Conservation (phyloP, 2,329 filamentous ascomycete species). For the Colletotrichum gigasporum region DNA sequence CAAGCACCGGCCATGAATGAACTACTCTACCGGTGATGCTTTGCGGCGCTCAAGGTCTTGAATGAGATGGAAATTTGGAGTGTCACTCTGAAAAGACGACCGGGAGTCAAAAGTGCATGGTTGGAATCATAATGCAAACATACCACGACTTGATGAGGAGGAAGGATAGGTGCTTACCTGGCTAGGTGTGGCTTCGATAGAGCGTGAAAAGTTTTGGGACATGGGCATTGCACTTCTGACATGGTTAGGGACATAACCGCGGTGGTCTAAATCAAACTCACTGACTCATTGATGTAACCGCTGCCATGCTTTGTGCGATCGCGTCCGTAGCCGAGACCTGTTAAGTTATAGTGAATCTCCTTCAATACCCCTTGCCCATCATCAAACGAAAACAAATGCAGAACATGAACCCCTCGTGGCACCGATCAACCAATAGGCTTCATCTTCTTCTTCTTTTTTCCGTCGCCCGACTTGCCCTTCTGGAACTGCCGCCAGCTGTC, state of each 20-base stretch:
- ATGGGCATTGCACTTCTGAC: slow-evolving; percentile 28
- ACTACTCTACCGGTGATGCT: too few species aligned
- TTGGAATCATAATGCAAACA: slow-evolving; percentile 9
- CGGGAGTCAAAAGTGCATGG: slow-evolving; percentile 14
- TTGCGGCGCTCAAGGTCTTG: too few species aligned
- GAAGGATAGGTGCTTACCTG: slow-evolving; percentile 25
- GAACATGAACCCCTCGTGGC: neutral
- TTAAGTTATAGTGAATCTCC: slow-evolving; percentile 12
- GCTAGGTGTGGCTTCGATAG: neutral
- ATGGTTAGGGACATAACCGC: slow-evolving; percentile 31
- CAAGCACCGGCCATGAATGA: slow-evolving; percentile 56
- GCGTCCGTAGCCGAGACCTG: slow-evolving; percentile 20
- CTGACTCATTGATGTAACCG: slow-evolving; percentile 14
- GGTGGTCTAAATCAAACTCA: slow-evolving; percentile 31
- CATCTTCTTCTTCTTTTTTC: slow-evolving; percentile 68
- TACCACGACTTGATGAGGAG: slow-evolving; percentile 12
- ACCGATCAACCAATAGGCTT: slow-evolving; percentile 65
- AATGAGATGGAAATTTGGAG: neutral
- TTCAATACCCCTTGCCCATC: neutral
- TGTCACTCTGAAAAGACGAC: neutral
- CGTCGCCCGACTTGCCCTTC: slow-evolving; percentile 70
- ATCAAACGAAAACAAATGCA: neutral
- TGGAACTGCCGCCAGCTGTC: slow-evolving; percentile 94
- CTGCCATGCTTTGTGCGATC: slow-evolving; percentile 7
- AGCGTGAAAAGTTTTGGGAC: neutral